These are phyloP conservation scores for Thermomucor indicae-seudaticae DNA, from an alignment of 371 early-diverging fungal species.

Conservation along the genomic window DNA sequence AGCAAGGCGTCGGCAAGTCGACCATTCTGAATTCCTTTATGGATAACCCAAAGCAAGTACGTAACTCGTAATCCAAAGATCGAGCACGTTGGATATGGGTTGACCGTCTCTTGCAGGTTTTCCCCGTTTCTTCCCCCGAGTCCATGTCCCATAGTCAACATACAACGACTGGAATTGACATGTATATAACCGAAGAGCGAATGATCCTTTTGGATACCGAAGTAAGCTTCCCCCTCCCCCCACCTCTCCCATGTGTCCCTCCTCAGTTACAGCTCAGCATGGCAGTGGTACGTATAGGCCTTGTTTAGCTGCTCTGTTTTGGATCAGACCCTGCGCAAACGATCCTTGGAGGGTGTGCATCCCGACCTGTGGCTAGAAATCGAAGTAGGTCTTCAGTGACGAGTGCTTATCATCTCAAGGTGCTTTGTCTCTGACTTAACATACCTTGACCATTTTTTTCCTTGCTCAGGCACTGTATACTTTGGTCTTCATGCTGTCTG, in stretches of 20 bases:
- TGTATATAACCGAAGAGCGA: conserved; percentile 69
- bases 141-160: conserved; percentile 31
- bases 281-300: conserved; percentile 24
- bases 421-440: too few relatives aligned
- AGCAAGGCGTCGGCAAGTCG: conserved; percentile 71
- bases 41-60: conserved; percentile 27
- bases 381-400: conserved; percentile 27
- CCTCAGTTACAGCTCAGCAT: neutral
- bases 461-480: conserved; percentile 36
- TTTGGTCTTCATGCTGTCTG: conserved; percentile 55
- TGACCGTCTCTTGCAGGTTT: neutral
- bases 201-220: conserved; percentile 69
- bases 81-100: neutral
- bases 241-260: too few relatives aligned
- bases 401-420: neutral
- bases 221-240: conserved; percentile 12
- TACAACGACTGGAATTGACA: conserved; percentile 65
- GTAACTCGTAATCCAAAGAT: neutral
- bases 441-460: too few relatives aligned
- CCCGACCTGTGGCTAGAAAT: conserved; percentile 56
- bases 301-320: conserved; percentile 51
- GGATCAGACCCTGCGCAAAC: conserved; percentile 44
- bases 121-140: conserved; percentile 1
- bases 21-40: conserved; percentile 63
- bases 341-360: conserved; percentile 37